These are phyloP conservation scores for Discostella stelligeroides DNA, from an alignment of 108 stramenopile genomes.

Conservation along the genomic window DNA sequence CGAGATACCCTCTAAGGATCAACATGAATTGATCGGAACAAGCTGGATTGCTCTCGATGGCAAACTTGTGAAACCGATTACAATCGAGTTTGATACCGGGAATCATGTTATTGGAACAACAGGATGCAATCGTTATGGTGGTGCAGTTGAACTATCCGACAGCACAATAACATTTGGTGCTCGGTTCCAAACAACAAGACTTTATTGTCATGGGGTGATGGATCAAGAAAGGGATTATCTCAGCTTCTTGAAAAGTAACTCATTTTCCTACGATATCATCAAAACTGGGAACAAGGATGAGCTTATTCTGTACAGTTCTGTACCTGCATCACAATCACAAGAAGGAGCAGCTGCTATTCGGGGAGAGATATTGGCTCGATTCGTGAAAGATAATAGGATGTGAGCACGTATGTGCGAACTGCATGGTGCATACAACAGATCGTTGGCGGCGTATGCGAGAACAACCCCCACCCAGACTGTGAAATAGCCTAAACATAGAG, in stretches of 20 bases:
- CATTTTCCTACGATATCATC: constrained; percentile 5
- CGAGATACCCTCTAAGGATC: background rate
- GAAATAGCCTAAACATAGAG: no score
- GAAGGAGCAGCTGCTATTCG: background rate
- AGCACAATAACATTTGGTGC: background rate
- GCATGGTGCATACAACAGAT: no score
- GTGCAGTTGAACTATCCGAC: background rate
- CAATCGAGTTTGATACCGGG: background rate
- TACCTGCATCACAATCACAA: background rate
- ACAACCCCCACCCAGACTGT: no score
- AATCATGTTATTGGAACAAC: background rate
- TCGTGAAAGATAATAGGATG: background rate
- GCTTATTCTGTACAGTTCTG: constrained; percentile 4
- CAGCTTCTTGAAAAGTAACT: background rate
- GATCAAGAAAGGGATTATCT: constrained; percentile 6
- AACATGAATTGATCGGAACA: constrained; percentile 1
- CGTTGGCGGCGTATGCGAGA: no score
- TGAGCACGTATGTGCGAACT: no score
- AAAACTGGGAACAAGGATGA: background rate
- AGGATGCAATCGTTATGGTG: constrained; percentile 10
- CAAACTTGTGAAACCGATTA: background rate
- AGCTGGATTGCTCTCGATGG: constrained; percentile 3
- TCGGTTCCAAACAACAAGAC: background rate
- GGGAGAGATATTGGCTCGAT: background rate
- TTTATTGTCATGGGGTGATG: constrained; percentile 6